These are phyloP conservation scores for Coemansia furcata DNA, from an alignment of 192 early-diverging fungal species.

Conservation along the genomic window DNA sequence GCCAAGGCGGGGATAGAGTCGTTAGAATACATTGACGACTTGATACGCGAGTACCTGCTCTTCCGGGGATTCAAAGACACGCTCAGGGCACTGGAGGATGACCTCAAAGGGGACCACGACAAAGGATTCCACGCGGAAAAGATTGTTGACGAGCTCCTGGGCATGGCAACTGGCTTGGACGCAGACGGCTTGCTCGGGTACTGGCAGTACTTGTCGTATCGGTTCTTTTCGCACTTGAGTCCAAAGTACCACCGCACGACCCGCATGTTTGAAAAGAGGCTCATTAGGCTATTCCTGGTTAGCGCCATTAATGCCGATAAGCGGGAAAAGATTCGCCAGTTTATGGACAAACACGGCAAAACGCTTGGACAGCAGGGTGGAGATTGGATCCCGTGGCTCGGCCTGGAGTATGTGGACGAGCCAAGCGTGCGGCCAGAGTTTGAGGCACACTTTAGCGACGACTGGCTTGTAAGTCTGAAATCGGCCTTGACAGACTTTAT, in stretches of 20 bases:
- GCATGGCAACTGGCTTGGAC: constrained; percentile 30
- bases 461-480: constrained; percentile 37
- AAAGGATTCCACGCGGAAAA: constrained; percentile 37
- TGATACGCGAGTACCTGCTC: constrained; percentile 49
- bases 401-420: constrained; percentile 42
- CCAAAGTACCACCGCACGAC: constrained; percentile 53
- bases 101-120: constrained; percentile 42
- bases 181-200: constrained; percentile 31
- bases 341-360: constrained; percentile 35
- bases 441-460: constrained; percentile 44
- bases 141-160: constrained; percentile 40
- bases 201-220: constrained; percentile 46
- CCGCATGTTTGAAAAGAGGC: constrained; percentile 51
- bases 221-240: constrained; percentile 53
- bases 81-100: constrained; percentile 37
- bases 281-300: constrained; percentile 48
- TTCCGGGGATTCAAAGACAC: constrained; percentile 48
- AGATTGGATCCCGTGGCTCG: constrained; percentile 55
- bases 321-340: constrained; percentile 26
- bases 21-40: constrained; percentile 46
- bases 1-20: constrained; percentile 52
- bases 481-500: constrained; percentile 46
- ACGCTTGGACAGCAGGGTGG: constrained; percentile 46
- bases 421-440: constrained; percentile 41
- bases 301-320: constrained; percentile 22